These are phyloP conservation scores for Mortierella hygrophila DNA, from an alignment of 192 early-diverging fungal genomes.

Conservation along the genomic window DNA sequence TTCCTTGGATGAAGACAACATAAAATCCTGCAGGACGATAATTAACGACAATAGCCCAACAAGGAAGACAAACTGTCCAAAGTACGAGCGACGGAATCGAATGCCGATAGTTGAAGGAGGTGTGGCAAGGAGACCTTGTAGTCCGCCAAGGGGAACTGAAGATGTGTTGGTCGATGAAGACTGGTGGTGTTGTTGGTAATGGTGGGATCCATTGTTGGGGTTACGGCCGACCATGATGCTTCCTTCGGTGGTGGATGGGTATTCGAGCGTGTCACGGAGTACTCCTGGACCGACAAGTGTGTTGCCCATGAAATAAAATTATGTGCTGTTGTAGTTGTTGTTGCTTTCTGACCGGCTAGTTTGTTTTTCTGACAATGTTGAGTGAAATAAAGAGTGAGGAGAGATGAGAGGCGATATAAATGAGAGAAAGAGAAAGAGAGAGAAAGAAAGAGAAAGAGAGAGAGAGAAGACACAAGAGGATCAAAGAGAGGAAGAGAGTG, in stretches of 20 bases:
- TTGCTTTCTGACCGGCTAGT: too few species aligned
- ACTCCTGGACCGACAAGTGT: constrained; percentile 1
- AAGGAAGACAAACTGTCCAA: not conserved
- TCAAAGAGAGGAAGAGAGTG: too few species aligned
- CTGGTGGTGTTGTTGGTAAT: not conserved
- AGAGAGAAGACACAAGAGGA: too few species aligned
- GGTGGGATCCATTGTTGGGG: not conserved
- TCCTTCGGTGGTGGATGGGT: not conserved
- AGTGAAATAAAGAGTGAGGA: not conserved
- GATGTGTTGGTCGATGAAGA: not conserved
- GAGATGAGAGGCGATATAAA: too few species aligned
- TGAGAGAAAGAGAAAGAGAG: too few species aligned
- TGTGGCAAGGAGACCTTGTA: not conserved
- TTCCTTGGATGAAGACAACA: not conserved
- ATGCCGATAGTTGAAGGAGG: not conserved
- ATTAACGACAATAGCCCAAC: not conserved
- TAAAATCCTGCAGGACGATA: not conserved
- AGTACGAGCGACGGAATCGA: not conserved
- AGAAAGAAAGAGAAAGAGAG: too few species aligned
- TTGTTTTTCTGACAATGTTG: not conserved
- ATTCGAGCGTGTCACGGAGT: not conserved
- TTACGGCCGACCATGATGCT: not conserved
- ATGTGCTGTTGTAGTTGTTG: not conserved
- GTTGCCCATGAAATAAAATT: not conserved
- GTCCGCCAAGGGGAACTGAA: not conserved